A percentile compares a stretch with the other conserved stretches of the same genome.
Conservation (phyloP, 345 rosid genomes). For the Syzygium grande region DNA sequence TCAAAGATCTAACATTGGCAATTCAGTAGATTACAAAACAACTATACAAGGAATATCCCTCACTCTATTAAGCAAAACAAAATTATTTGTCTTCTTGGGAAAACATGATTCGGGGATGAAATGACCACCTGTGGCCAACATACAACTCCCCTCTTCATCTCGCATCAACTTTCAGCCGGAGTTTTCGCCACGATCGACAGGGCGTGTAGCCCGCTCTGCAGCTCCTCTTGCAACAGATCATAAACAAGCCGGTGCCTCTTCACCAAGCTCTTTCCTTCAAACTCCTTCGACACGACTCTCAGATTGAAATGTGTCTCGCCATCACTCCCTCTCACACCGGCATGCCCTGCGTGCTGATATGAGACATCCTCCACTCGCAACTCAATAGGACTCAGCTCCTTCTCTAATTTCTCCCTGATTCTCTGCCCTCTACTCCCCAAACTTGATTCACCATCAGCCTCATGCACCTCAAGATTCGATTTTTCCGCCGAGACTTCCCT, state of each 20-base stretch:
- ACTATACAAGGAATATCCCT: not conserved
- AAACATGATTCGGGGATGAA: not conserved
- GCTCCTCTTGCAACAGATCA: constrained; percentile 67
- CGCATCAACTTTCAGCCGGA: constrained; percentile 38
- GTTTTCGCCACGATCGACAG: constrained; percentile 86
- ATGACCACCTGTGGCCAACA: not conserved
- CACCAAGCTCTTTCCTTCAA: constrained; percentile 87
- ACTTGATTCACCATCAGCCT: constrained; percentile 1
- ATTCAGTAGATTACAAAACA: not conserved
- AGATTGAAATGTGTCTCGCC: constrained; percentile 87
- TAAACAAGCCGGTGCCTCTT: constrained; percentile 85
- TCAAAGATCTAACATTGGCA: not conserved
- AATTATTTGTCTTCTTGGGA: not conserved
- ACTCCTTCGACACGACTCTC: constrained; percentile 66
- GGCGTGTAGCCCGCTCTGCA: constrained; percentile 78
- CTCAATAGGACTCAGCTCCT: constrained; percentile 58
- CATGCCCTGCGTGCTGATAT: constrained; percentile 93
- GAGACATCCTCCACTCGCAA: constrained; percentile 78
- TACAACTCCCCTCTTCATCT: not conserved
- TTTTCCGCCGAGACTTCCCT: constrained; percentile 6
- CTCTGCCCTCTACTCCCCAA: constrained; percentile 64
- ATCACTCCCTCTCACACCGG: constrained; percentile 69
- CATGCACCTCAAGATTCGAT: not conserved
- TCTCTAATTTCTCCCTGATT: constrained; percentile 63
- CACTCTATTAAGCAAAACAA: not conserved